Evolutionary conservation across 352 stramenopile genomes (phyloP), one percentile per base, ranked within the genome.

Genomic region (Pythium coloratum): DNA sequence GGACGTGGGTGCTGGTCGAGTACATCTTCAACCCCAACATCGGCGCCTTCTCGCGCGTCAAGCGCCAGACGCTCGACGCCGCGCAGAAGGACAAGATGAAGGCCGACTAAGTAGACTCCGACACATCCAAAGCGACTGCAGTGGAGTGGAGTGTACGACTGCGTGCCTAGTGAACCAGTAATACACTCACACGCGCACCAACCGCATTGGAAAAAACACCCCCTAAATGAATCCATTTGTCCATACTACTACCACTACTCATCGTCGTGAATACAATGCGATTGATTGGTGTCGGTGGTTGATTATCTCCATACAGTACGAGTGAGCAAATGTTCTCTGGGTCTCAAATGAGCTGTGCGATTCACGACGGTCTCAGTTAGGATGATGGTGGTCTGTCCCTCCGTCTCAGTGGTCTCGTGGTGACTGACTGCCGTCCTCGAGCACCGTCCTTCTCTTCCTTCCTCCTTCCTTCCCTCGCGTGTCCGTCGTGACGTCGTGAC

Each of bases 11-110:
- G 26, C 85, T 99, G 59, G 88, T 89, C 61, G 82, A 98, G 69
- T 99, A 98, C 82, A 91, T 99, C 70, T 88, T 92, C 62, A 77
- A 98, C 84, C 79, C 87, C 55, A 88, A 94, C 61, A 92, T 99
- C 54, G 93, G 81, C 67, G 89, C 96, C 9, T 99, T 96, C 75
- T 95, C 80, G 44, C 88, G 96, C 60, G 88, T 98, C 51, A 98
- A 98, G 81, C 87, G 85, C 64, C 70, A 86, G 65, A 88, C 76
- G 55, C 71, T 91, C 34, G 74, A 62, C 42, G 73, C 80, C 3
- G 75, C 82, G 8, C 66, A 84, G 62, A 84, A 84, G 69, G 64
- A 77, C n/a, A 91, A 90, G 78, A 82, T 93, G 69, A 91, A 93
- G 75, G 75, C 67, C 53, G 78, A 89, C 26, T 92, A 24, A 24